phyloP scores from a whole-genome alignment of 2,329 filamentous ascomycete species.

The Lecanicillium sp. region DNA sequence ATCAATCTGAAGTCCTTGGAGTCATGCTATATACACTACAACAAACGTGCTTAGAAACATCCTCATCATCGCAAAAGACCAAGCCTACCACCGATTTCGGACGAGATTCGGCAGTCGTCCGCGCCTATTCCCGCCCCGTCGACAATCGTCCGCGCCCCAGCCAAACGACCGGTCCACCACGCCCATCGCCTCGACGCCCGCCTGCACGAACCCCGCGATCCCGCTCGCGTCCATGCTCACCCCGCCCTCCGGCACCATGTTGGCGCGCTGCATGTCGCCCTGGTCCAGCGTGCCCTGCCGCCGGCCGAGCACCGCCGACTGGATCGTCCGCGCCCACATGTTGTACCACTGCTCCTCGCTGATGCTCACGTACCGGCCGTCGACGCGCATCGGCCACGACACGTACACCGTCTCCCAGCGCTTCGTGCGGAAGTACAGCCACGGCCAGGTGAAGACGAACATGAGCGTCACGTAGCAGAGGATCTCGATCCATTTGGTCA shows the following conservation, averaged over 20 bases:
- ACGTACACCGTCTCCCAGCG: slow-evolving; percentile 58
- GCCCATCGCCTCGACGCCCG: slow-evolving; percentile 45
- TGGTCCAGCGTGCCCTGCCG: slow-evolving; percentile 51
- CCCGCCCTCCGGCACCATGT: slow-evolving; percentile 23
- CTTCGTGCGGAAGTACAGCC: slow-evolving; percentile 60
- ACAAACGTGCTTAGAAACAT: too few species aligned
- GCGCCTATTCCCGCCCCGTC: neutral
- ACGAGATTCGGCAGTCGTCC: neutral
- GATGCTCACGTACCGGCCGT: slow-evolving; percentile 43
- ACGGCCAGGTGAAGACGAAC: slow-evolving; percentile 66
- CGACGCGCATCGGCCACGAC: slow-evolving; percentile 44
- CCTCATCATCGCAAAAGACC: too few species aligned
- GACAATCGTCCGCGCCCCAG: slow-evolving; percentile 38
- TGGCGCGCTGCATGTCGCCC: slow-evolving; percentile 45
- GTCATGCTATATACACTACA: too few species aligned
- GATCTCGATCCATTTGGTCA: slow-evolving; percentile 56
- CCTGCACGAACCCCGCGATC: slow-evolving; percentile 40
- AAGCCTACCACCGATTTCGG: slow-evolving; percentile 16
- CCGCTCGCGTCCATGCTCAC: slow-evolving; percentile 23
- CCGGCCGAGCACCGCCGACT: slow-evolving; percentile 52
- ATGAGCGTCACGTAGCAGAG: slow-evolving; percentile 61
- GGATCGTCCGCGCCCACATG: slow-evolving; percentile 55
- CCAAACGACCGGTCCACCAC: slow-evolving; percentile 48
- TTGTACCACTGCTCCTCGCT: slow-evolving; percentile 57
- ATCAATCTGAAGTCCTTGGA: too few species aligned